Evolutionary conservation across 106 monocot genomes (phyloP), one percentile per base, ranked within the genome.

Genomic region (Dendrobium nobile): DNA sequence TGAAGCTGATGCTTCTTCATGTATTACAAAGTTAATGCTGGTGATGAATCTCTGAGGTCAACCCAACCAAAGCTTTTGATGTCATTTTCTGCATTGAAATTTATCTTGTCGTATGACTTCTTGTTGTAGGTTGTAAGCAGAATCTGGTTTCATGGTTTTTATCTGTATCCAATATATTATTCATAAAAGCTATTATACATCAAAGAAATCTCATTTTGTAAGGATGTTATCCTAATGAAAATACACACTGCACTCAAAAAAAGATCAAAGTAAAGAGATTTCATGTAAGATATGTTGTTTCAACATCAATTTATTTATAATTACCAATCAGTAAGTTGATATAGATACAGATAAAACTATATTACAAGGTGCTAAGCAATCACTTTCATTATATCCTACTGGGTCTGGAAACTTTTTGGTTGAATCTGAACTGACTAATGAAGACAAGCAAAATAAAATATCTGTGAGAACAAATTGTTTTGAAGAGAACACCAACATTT

Each of bases 1-100:
- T 72, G 89, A 88, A 70, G 87, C 85, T 1, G 86, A 85, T 79
- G 77, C 82, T 72, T 80, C 79, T 48, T 92, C 90, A 2, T 85
- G 87, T 76, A 42, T n/a, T 20, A 37, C 56, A 28, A 94, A 94
- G 85, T 85, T 84, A 6, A 84, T 92, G 82, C 84, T 77, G 16
- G 85, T 91, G 44, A 28, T 95, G 42, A 86, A 82, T 55, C 81
- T 95, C 65, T 95, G 75, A 61, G 15, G 6, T 68, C 17, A 68
- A 31, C 31, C 31, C 31, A 31, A 68, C 67, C 22, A 11, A 26
- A 28, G 67, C 26, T 68, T 2, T 58, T 58, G 58, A 45, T n/a
- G 16, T 19, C 17, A 19, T 58, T 17, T 19, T 58, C 58, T 19
- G 58, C 58, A 19, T 58, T 58, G 58, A 45, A 6, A 45, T 7